Base-by-base conservation (phyloP, 495 filamentous ascomycete species). In the Melanomma pulvis-pyrius region DNA sequence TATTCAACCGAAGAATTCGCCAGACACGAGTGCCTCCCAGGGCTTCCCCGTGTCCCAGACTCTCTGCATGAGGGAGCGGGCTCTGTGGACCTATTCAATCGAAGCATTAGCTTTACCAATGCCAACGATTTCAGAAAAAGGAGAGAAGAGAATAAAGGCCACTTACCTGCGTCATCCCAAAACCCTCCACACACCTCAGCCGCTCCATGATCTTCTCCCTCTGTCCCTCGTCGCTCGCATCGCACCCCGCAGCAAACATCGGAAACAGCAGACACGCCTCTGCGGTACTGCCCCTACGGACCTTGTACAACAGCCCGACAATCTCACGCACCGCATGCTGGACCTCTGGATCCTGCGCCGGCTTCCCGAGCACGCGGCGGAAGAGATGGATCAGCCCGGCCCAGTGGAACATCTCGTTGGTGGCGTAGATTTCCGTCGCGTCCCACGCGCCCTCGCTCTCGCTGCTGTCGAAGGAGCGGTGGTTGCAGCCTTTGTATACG, bases 241-340 rank as follows among this genome's bases (percentile, higher is more conserved):
- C 90, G 71, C 90, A 93, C 0, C 92, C 92, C 5, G 91, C 92
- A 9, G 89, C 90, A 75, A 96, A 94, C 75, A 96, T 83, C 0
- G 92, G 92, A 58, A 96, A 93, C 50, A 96, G 72, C 6, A 92
- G 79, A 71, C 89, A 91, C 3, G 86, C 86, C 75, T 93, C 92
- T 0, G 88, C 89, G 24, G 87, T 87, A 17, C 87, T 86, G 19
- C 88, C 87, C 15, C 79, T 77, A 25, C 84, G 78, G 52, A 96
- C 86, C 29, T 84, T 83, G n/a, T 74, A 77, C 64, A 93, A 76
- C 3, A 85, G 82, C 17, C 77, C 74, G 17, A 90, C 79, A 36
- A 93, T 90, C 63, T 84, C 80, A 15, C 78, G 75, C n/a, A 92
- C 85, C 0, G 86, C 86, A 15, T 80, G 78, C 59, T 88, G 87